Evolutionary conservation across 768 basidiomycete species (phyloP).

Genomic region (Pseudohyphozyma bogoriensis): DNA sequence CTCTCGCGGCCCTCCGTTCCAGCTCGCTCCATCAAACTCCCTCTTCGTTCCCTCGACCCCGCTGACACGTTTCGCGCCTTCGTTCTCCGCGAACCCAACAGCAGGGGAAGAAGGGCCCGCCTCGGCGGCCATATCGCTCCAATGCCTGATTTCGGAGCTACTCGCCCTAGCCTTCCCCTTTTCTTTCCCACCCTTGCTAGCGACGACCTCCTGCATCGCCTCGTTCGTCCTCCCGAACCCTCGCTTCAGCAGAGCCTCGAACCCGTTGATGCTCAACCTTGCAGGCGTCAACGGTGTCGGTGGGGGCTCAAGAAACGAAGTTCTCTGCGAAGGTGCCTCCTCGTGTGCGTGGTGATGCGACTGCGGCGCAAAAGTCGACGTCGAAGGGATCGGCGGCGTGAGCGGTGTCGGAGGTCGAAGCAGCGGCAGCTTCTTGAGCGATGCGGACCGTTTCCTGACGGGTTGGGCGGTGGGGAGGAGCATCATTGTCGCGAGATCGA

Average conservation of each 20-base stretch:
- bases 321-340: neutral
- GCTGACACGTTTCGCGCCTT: too few relatives aligned
- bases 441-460: too few relatives aligned
- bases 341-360: neutral
- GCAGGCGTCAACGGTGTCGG: neutral
- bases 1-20: too few relatives aligned
- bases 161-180: neutral
- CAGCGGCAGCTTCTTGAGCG: neutral
- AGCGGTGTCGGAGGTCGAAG: neutral
- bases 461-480: too few relatives aligned
- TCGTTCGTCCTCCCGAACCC: neutral
- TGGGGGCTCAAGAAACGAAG: neutral
- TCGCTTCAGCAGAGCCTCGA: neutral
- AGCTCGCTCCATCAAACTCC: too few relatives aligned
- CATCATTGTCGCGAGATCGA: neutral
- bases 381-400: neutral
- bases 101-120: too few relatives aligned
- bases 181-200: neutral
- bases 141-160: too few relatives aligned
- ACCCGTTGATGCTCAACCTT: neutral
- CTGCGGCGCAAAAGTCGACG: too few relatives aligned
- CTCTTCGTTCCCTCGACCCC: too few relatives aligned
- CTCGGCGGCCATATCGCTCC: too few relatives aligned
- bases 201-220: neutral
- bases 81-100: too few relatives aligned